Conservation (phyloP, 2,329 filamentous ascomycete species). For the Diaporthe citri region DNA sequence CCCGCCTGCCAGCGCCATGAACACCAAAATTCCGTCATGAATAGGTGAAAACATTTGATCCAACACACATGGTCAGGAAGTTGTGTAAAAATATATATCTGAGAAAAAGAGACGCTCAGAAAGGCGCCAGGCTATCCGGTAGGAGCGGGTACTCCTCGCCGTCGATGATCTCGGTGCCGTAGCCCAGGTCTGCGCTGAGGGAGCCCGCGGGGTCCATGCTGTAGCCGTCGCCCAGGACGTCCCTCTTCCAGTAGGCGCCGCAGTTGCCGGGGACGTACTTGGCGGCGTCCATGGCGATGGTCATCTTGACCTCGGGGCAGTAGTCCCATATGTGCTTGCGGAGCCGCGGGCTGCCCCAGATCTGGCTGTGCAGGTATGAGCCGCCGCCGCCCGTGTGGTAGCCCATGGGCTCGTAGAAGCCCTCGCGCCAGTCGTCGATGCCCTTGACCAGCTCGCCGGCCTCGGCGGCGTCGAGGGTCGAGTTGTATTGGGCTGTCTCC, state of each 20-base stretch:
- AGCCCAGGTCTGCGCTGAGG: conserved; percentile 47
- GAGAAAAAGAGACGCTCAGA: conserved; percentile 42
- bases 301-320: conserved; percentile 64
- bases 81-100: not conserved
- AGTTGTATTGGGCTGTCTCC: conserved; percentile 38
- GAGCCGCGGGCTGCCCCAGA: conserved; percentile 60
- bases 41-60: too few species aligned
- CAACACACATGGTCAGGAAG: not conserved
- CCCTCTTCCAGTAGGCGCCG: conserved; percentile 59
- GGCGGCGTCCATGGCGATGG: conserved; percentile 62
- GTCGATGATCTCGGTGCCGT: conserved; percentile 56
- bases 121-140: conserved; percentile 51
- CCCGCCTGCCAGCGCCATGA: conserved; percentile 18
- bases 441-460: conserved; percentile 57
- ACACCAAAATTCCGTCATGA: conserved; percentile 7
- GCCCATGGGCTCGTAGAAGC: conserved; percentile 65
- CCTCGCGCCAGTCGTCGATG: conserved; percentile 56
- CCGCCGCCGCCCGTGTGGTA: conserved; percentile 64
- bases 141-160: conserved; percentile 56
- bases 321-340: conserved; percentile 65
- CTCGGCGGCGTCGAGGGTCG: conserved; percentile 42
- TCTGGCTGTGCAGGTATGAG: conserved; percentile 53
- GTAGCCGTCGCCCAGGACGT: conserved; percentile 41
- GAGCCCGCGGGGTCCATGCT: conserved; percentile 42
- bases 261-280: conserved; percentile 64